phyloP scores from a whole-genome alignment of 352 stramenopile species.

The Phytophthora boehmeriae region DNA sequence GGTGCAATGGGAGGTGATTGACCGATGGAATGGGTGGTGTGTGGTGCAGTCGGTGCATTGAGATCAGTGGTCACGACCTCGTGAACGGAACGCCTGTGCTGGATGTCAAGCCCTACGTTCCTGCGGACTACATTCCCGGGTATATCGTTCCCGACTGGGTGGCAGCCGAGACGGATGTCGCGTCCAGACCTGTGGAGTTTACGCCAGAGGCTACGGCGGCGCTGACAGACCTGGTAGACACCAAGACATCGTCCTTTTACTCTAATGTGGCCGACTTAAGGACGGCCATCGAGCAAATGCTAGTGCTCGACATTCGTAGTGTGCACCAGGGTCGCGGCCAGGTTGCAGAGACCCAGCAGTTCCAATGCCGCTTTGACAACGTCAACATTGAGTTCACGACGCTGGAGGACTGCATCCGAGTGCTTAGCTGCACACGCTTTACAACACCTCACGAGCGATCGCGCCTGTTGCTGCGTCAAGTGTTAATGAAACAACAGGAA shows the following conservation, averaged over 20 bases:
- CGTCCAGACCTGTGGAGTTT: slow-evolving; percentile 62
- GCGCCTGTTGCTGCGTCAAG: slow-evolving; percentile 27
- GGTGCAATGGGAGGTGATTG: neutral
- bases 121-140: slow-evolving; percentile 67
- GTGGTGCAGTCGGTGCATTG: slow-evolving; percentile 61
- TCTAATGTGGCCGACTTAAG: slow-evolving; percentile 52
- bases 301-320: slow-evolving; percentile 84
- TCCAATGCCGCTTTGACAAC: slow-evolving; percentile 79
- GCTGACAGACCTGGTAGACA: slow-evolving; percentile 48
- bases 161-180: slow-evolving; percentile 53
- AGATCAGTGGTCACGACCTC: slow-evolving; percentile 94
- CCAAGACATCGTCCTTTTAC: slow-evolving; percentile 72
- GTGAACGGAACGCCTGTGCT: slow-evolving; percentile 97
- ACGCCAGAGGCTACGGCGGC: slow-evolving; percentile 38
- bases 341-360: slow-evolving; percentile 55
- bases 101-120: slow-evolving; percentile 99
- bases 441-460: slow-evolving; percentile 34
- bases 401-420: slow-evolving; percentile 66
- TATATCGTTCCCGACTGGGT: slow-evolving; percentile 77
- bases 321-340: slow-evolving; percentile 79
- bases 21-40: neutral
- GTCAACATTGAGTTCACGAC: slow-evolving; percentile 80
- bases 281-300: slow-evolving; percentile 77
- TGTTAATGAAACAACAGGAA: slow-evolving; percentile 27
- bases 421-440: slow-evolving; percentile 53